A percentile compares a stretch with the other conserved stretches of the same genome.
These are phyloP conservation scores for Gardenia jasminoides DNA, from an alignment of 257 asterid species.

Conservation along the genomic window DNA sequence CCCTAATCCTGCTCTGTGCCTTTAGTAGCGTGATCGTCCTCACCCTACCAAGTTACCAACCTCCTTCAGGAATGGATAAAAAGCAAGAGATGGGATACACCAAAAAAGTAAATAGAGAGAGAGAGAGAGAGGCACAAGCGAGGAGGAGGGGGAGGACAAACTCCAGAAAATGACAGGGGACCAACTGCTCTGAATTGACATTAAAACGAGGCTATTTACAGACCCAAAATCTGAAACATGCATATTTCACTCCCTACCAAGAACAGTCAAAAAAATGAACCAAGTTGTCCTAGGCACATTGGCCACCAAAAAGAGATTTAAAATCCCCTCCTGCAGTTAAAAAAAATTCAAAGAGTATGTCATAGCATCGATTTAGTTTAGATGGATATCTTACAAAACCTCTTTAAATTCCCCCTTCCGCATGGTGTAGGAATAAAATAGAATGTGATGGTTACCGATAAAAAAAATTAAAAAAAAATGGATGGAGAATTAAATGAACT, in stretches of 20 bases:
- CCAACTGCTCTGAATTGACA: background rate
- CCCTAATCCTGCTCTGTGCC: background rate
- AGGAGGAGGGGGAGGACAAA: background rate
- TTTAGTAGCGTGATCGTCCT: slow-evolving; percentile 20
- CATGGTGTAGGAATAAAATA: too few relatives aligned
- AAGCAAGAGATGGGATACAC: too few relatives aligned
- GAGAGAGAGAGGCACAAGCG: background rate
- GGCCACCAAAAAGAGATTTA: too few relatives aligned
- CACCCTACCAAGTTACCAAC: background rate
- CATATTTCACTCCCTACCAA: background rate
- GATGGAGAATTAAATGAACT: background rate
- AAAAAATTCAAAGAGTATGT: too few relatives aligned
- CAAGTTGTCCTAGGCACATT: too few relatives aligned
- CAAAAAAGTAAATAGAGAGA: too few relatives aligned
- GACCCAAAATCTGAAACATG: background rate
- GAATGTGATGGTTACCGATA: too few relatives aligned
- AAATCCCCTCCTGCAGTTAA: too few relatives aligned
- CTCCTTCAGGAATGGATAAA: background rate
- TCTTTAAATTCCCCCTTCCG: too few relatives aligned
- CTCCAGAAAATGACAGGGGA: slow-evolving; percentile 9
- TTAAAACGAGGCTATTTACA: background rate
- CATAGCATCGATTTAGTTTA: too few relatives aligned
- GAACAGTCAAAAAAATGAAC: background rate
- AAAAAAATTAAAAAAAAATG: too few relatives aligned
- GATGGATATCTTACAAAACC: too few relatives aligned